phyloP scores from a whole-genome alignment of 2,329 filamentous ascomycete genomes.

The Diplodia mutila region DNA sequence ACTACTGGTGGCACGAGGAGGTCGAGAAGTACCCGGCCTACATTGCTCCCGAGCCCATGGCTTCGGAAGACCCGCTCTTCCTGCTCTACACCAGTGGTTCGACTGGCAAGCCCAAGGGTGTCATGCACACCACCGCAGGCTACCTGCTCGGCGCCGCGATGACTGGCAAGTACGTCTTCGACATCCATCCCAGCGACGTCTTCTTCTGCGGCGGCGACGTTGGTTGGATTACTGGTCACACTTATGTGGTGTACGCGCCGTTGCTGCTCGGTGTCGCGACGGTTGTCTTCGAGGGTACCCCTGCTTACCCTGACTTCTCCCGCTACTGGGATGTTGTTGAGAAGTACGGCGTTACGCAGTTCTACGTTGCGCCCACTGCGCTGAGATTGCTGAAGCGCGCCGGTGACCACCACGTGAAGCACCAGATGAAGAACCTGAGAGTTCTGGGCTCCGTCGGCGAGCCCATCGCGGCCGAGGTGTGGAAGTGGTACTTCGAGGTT shows the following conservation, averaged over 20 bases:
- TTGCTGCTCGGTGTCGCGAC: constrained; percentile 90
- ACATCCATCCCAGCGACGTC: constrained; percentile 89
- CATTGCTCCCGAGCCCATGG: constrained; percentile 85
- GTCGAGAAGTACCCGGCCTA: constrained; percentile 95
- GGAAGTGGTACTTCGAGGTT: constrained; percentile 99
- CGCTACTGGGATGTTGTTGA: constrained; percentile 99
- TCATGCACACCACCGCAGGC: constrained; percentile 95
- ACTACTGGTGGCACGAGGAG: constrained; percentile 99
- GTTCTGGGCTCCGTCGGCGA: constrained; percentile 95
- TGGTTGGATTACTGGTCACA: constrained; percentile 98
- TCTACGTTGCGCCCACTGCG: constrained; percentile 96
- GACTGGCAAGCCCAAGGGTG: constrained; percentile 97
- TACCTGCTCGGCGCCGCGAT: constrained; percentile 92
- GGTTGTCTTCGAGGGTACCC: constrained; percentile 96
- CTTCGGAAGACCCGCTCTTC: constrained; percentile 94
- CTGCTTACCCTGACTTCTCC: constrained; percentile 96
- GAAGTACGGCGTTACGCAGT: constrained; percentile 93
- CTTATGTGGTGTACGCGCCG: constrained; percentile 96
- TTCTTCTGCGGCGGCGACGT: constrained; percentile 99
- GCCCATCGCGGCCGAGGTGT: constrained; percentile 95
- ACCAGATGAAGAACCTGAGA: constrained; percentile 84
- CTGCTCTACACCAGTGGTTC: constrained; percentile 97
- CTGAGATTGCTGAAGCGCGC: constrained; percentile 92
- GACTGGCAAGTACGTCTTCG: constrained; percentile 98
- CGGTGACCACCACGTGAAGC: constrained; percentile 88